Base-by-base conservation (phyloP, 148 eudicot species). In the Simmondsia chinensis region DNA sequence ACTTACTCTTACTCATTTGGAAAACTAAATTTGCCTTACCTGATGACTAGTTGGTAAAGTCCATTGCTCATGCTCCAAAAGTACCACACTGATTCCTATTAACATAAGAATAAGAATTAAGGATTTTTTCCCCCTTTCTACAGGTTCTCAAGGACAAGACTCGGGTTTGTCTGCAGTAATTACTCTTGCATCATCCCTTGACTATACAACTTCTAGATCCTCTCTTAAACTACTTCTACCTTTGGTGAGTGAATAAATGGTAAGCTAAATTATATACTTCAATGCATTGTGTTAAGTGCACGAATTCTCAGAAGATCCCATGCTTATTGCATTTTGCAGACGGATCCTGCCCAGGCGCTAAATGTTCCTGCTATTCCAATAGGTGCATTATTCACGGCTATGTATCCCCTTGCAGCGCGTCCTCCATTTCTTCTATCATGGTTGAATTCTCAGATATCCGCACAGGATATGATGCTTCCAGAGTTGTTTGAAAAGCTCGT, bases 161-260 rank as follows among this genome's bases (percentile, higher is more conserved):
- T 46, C 76, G 31, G 38, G 47, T 30, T 66, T 79, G 46, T 75
- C 71, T 57, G 72, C 78, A 42, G 65, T 72, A n/a, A 29, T 71
- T 23, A 79, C 87, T 11, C 29, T 79, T 58, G 87, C 59, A 25
- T 75, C 87, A 49, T 69, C 87, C 32, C 87, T 79, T 23, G 87
- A 79, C 54, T 79, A 72, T 59, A 65, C 82, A n/a, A 46, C 79
- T 26, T 79, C 87, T 50, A 72, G 54, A 60, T 79, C 87, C 24
- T 59, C 73, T 11, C 32, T 79, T 24, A 71, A 60, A 54, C 30
- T 75, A 18, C 56, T 79, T 19, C 39, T 69, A 49, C 87, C 87
- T 34, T 52, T 75, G 61, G 87, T 68, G 69, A 56, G 61, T 31
- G 9, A 9, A 42, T 26, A 38, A 12, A 23, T 42, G 9, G 43